These are phyloP conservation scores for Calocera cornea DNA, from an alignment of 768 basidiomycete genomes.

Conservation along the genomic window DNA sequence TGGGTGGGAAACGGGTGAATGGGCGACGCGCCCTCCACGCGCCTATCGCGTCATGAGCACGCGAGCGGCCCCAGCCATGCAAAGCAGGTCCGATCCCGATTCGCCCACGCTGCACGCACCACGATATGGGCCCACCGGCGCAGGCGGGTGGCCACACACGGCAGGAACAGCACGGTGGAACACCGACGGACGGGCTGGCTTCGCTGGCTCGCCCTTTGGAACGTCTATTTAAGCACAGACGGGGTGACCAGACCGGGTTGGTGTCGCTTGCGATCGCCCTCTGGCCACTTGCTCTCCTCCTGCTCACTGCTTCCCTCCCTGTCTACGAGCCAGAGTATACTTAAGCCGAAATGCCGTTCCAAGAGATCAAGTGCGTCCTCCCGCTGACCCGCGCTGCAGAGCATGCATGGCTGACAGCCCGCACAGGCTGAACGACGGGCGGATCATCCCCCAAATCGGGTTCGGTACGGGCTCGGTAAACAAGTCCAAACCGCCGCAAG, in stretches of 20 bases:
- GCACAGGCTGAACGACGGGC: conserved; percentile 22
- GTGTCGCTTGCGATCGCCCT: too few relatives aligned
- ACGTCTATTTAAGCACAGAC: too few relatives aligned
- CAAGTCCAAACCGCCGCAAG: neutral
- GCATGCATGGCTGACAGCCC: neutral
- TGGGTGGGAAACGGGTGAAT: neutral
- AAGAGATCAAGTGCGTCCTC: conserved; percentile 1
- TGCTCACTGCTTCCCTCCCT: neutral
- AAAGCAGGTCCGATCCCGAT: neutral
- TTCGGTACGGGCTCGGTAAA: conserved; percentile 13
- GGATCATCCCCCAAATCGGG: conserved; percentile 22
- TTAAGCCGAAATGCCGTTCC: neutral
- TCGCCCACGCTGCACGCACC: neutral
- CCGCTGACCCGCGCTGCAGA: too few relatives aligned
- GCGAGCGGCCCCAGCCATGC: too few relatives aligned
- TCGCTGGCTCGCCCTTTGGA: too few relatives aligned
- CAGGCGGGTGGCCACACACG: neutral
- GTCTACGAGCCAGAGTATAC: neutral
- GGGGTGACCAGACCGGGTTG: too few relatives aligned
- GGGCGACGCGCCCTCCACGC: neutral
- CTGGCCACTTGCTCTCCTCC: neutral
- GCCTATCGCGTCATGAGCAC: neutral
- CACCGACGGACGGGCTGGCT: neutral
- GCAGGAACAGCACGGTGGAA: too few relatives aligned
- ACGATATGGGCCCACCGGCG: neutral